These are phyloP conservation scores for Clonostachys chloroleuca DNA, from an alignment of 2,329 filamentous ascomycete genomes.

Conservation along the genomic window DNA sequence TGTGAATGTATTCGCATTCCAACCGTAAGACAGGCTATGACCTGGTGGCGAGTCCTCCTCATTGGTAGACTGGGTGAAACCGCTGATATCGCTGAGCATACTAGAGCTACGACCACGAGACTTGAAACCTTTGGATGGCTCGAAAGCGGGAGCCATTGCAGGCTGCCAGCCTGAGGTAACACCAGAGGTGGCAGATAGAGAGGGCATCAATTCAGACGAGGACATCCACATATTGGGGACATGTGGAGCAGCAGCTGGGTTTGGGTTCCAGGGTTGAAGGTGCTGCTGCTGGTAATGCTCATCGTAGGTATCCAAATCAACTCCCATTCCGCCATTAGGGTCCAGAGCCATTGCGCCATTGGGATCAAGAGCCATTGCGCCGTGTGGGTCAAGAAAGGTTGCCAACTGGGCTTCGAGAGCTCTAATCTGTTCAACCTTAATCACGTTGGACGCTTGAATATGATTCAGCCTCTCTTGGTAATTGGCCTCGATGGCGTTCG, in stretches of 20 bases:
- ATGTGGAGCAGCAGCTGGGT: constrained; percentile 23
- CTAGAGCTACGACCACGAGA: constrained; percentile 57
- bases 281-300: constrained; percentile 7
- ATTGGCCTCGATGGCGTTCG: constrained; percentile 37
- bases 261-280: constrained; percentile 24
- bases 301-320: background rate
- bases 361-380: constrained; percentile 21
- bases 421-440: constrained; percentile 20
- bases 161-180: constrained; percentile 25
- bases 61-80: constrained; percentile 58
- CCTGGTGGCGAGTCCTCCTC: constrained; percentile 28
- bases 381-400: constrained; percentile 12
- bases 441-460: constrained; percentile 23
- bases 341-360: background rate
- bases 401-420: constrained; percentile 21
- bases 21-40: no score
- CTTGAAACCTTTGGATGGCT: constrained; percentile 27
- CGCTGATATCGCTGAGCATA: constrained; percentile 64
- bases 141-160: constrained; percentile 26
- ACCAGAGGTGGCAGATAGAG: constrained; percentile 20
- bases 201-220: constrained; percentile 22
- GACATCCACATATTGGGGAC: constrained; percentile 29
- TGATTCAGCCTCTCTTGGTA: constrained; percentile 36
- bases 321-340: no score
- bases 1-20: no score